A percentile compares a stretch with the other conserved stretches of the same genome.
phyloP scores from a whole-genome alignment of 148 eudicot species.

The Chenopodium album region DNA sequence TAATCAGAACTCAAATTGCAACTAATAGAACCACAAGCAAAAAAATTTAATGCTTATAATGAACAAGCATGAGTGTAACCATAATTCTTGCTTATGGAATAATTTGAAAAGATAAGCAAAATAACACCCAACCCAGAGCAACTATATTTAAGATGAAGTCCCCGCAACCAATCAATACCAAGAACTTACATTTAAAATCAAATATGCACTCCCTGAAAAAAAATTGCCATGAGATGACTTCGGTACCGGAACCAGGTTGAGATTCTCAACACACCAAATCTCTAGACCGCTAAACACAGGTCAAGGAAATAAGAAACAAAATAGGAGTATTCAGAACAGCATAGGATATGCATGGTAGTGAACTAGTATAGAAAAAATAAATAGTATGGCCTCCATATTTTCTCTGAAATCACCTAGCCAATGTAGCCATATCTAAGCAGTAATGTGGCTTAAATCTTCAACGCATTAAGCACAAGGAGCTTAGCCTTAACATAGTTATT shows the following conservation, averaged over 20 bases:
- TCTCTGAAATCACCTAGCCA: not conserved
- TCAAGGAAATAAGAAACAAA: slow-evolving; percentile 29
- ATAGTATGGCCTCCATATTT: not conserved
- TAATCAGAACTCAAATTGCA: not conserved
- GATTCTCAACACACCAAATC: slow-evolving; percentile 65
- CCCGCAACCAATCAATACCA: not conserved
- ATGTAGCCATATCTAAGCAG: not conserved
- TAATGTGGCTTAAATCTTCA: not conserved
- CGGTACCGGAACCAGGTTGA: slow-evolving; percentile 51
- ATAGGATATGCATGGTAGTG: not conserved
- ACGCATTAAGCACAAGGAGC: not conserved
- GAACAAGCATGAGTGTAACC: not conserved
- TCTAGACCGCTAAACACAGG: slow-evolving; percentile 49
- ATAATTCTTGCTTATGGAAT: too few relatives aligned
- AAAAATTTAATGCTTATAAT: not conserved
- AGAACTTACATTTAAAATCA: slow-evolving; percentile 60
- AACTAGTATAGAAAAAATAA: not conserved
- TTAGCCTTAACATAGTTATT: not conserved
- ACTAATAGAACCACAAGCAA: not conserved
- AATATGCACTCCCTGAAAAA: slow-evolving; percentile 62
- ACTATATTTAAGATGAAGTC: not conserved
- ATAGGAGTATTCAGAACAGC: not conserved
- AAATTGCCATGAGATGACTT: slow-evolving; percentile 61
- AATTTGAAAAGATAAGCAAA: not conserved
- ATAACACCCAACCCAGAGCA: not conserved